A percentile compares a stretch with the other conserved stretches of the same genome.
Conservation (phyloP, 345 rosid genomes). For the Populus nigra region DNA sequence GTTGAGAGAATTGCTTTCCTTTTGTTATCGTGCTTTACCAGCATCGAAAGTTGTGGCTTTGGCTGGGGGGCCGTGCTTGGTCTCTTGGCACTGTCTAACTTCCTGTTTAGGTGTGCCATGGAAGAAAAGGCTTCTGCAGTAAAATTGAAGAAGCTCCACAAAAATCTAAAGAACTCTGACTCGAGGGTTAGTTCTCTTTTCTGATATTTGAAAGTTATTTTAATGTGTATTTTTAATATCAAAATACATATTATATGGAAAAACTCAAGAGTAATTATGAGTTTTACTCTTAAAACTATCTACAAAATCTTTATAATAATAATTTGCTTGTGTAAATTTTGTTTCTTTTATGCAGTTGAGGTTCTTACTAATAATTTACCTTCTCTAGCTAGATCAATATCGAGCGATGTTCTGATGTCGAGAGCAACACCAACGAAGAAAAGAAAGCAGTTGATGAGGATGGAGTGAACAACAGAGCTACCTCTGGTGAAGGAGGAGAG, state of each 20-base stretch:
- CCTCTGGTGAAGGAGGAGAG: neutral
- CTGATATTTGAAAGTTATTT: no score
- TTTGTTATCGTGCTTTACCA: neutral
- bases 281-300: no score
- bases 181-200: neutral
- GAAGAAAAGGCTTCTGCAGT: neutral
- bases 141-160: neutral
- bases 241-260: no score
- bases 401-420: neutral
- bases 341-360: no score
- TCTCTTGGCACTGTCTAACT: neutral
- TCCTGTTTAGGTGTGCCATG: neutral
- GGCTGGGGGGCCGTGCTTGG: neutral
- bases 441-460: neutral
- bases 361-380: neutral
- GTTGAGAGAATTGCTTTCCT: neutral
- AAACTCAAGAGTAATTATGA: no score
- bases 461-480: no score
- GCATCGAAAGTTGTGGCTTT: neutral
- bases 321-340: no score
- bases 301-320: no score
- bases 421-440: neutral
- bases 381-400: neutral
- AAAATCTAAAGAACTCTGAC: neutral
- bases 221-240: no score